These are phyloP conservation scores for Cadophora luteo-olivacea DNA, from an alignment of 2,329 filamentous ascomycete species.

Conservation along the genomic window DNA sequence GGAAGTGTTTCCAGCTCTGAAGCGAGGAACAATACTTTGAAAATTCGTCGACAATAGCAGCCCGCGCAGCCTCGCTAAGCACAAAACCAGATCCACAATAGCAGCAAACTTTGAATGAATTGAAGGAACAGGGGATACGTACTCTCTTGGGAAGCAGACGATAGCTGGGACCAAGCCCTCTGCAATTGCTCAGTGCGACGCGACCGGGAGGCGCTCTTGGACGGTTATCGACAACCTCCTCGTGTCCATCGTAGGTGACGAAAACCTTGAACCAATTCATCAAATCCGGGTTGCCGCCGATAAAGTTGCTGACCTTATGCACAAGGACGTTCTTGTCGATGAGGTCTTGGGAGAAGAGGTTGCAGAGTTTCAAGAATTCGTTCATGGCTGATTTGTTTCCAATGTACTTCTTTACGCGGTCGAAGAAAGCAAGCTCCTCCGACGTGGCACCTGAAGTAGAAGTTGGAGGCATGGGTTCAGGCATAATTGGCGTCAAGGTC, in stretches of 20 bases:
- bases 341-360: slow-evolving; percentile 90
- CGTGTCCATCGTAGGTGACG: slow-evolving; percentile 77
- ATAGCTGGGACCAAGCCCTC: slow-evolving; percentile 95
- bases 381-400: slow-evolving; percentile 91
- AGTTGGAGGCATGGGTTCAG: slow-evolving; percentile 83
- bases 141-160: slow-evolving; percentile 84
- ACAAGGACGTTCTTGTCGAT: slow-evolving; percentile 86
- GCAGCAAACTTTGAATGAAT: slow-evolving; percentile 14
- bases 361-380: slow-evolving; percentile 96
- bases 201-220: slow-evolving; percentile 78
- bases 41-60: slow-evolving; percentile 8
- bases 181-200: slow-evolving; percentile 94
- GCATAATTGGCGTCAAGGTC: slow-evolving; percentile 85
- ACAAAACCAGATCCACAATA: not conserved
- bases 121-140: slow-evolving; percentile 42
- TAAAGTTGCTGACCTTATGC: slow-evolving; percentile 83
- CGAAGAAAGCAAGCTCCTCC: slow-evolving; percentile 93
- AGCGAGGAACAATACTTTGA: not conserved
- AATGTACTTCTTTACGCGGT: slow-evolving; percentile 95
- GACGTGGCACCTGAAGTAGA: slow-evolving; percentile 75
- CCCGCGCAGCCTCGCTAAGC: not conserved
- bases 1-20: not conserved
- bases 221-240: slow-evolving; percentile 80
- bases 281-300: slow-evolving; percentile 88
- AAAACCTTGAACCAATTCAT: slow-evolving; percentile 88